phyloP scores from a whole-genome alignment of 2,329 filamentous ascomycete species.

The Talaromyces sp. region DNA sequence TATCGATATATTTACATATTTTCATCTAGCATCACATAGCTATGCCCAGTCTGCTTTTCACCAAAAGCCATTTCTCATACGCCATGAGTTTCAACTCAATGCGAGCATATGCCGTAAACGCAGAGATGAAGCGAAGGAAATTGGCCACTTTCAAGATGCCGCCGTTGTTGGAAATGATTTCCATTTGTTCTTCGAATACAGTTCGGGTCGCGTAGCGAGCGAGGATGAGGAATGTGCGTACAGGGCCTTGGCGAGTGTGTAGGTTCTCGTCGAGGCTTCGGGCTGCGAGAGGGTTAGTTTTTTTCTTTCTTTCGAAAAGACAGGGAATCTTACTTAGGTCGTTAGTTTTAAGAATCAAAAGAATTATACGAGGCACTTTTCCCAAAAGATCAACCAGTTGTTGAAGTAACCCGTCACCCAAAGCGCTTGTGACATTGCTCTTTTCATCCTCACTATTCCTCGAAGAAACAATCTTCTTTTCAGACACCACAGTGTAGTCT shows the following conservation, averaged over 20 bases:
- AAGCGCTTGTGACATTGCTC: constrained; percentile 73
- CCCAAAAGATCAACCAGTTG: constrained; percentile 84
- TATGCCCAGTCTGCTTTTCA: constrained; percentile 41
- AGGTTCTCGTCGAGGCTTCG: constrained; percentile 84
- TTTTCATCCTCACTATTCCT: constrained; percentile 69
- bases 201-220: constrained; percentile 59
- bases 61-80: constrained; percentile 54
- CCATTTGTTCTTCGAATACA: constrained; percentile 58
- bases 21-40: neutral
- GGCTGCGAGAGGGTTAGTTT: constrained; percentile 38
- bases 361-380: constrained; percentile 82
- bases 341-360: constrained; percentile 96
- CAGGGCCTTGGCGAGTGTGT: constrained; percentile 52
- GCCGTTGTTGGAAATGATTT: constrained; percentile 43
- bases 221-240: constrained; percentile 60
- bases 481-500: constrained; percentile 72
- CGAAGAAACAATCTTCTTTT: constrained; percentile 50
- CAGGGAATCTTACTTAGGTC: constrained; percentile 62
- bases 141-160: constrained; percentile 51
- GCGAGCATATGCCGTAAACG: constrained; percentile 50
- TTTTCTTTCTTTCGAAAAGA: neutral
- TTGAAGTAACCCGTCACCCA: constrained; percentile 83
- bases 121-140: constrained; percentile 45
- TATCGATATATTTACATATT: neutral
- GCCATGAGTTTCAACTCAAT: constrained; percentile 54